These are phyloP conservation scores for Xylariaceae sp. DNA, from an alignment of 2,329 filamentous ascomycete species.

Conservation along the genomic window DNA sequence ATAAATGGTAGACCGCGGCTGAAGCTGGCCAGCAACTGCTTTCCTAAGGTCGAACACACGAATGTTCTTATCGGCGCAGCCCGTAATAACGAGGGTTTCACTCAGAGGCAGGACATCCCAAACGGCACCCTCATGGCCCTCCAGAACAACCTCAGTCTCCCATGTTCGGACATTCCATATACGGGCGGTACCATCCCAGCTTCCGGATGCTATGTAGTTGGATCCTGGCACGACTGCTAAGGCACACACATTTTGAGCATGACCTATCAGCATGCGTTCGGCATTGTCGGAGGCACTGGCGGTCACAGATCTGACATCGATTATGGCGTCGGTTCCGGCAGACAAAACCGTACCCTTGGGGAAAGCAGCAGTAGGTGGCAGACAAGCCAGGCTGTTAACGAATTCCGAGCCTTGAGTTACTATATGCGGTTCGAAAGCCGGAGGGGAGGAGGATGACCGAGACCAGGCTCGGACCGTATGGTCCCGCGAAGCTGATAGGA, in stretches of 20 bases:
- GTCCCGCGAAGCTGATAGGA: slow-evolving; percentile 88
- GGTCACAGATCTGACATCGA: slow-evolving; percentile 76
- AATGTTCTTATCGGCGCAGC: slow-evolving; percentile 84
- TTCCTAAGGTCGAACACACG: slow-evolving; percentile 72
- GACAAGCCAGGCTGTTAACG: slow-evolving; percentile 78
- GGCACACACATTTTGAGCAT: slow-evolving; percentile 82
- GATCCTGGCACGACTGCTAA: slow-evolving; percentile 73
- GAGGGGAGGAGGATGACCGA: slow-evolving; percentile 60
- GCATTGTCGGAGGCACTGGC: slow-evolving; percentile 69
- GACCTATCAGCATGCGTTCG: slow-evolving; percentile 80
- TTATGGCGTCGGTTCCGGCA: slow-evolving; percentile 85
- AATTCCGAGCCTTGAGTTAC: slow-evolving; percentile 77
- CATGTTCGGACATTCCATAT: slow-evolving; percentile 84
- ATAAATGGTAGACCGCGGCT: slow-evolving; percentile 52
- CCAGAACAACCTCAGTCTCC: slow-evolving; percentile 68
- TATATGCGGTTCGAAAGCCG: slow-evolving; percentile 72
- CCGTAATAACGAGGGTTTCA: slow-evolving; percentile 77
- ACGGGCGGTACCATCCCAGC: slow-evolving; percentile 87
- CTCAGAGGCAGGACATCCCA: slow-evolving; percentile 90
- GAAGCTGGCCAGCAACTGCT: slow-evolving; percentile 51
- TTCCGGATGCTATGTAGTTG: slow-evolving; percentile 77
- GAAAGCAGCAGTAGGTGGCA: slow-evolving; percentile 63
- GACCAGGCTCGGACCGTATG: slow-evolving; percentile 86
- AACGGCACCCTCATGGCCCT: slow-evolving; percentile 71
- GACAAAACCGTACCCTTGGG: slow-evolving; percentile 80